Conservation (phyloP, 2,329 filamentous ascomycete genomes). For the Alternaria conjuncta region DNA sequence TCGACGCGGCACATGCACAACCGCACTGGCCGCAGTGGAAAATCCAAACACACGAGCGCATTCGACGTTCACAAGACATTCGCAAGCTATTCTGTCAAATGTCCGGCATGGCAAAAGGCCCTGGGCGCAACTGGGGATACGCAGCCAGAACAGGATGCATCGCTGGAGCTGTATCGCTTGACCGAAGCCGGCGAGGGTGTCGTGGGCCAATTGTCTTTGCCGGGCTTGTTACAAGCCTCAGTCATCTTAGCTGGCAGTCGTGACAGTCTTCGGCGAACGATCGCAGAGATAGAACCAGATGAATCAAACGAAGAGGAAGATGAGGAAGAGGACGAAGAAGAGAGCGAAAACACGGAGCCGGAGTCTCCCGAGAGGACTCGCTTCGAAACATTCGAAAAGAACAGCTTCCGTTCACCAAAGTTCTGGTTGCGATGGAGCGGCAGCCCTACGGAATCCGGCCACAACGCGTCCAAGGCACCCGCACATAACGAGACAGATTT, state of each 20-base stretch:
- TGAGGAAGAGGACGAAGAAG: background rate
- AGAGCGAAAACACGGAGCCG: background rate
- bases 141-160: slow-evolving; percentile 8
- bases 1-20: slow-evolving; percentile 36
- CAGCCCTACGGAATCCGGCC: background rate
- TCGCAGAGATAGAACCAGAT: slow-evolving; percentile 11
- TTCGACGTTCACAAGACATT: slow-evolving; percentile 35
- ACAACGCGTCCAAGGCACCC: background rate
- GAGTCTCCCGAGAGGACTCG: slow-evolving; percentile 13
- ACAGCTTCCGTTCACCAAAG: slow-evolving; percentile 34
- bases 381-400: slow-evolving; percentile 34
- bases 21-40: slow-evolving; percentile 13
- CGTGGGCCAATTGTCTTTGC: slow-evolving; percentile 24
- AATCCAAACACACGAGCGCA: slow-evolving; percentile 15
- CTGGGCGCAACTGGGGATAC: background rate
- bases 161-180: slow-evolving; percentile 27
- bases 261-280: slow-evolving; percentile 12
- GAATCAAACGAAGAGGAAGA: slow-evolving; percentile 2
- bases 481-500: slow-evolving; percentile 13
- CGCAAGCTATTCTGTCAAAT: slow-evolving; percentile 31
- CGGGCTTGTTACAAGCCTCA: slow-evolving; percentile 17
- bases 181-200: slow-evolving; percentile 28
- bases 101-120: slow-evolving; percentile 24
- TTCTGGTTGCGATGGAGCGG: slow-evolving; percentile 37
- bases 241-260: slow-evolving; percentile 30